Base-by-base conservation (phyloP, 2,329 filamentous ascomycete genomes). In the Exophiala sp. region DNA sequence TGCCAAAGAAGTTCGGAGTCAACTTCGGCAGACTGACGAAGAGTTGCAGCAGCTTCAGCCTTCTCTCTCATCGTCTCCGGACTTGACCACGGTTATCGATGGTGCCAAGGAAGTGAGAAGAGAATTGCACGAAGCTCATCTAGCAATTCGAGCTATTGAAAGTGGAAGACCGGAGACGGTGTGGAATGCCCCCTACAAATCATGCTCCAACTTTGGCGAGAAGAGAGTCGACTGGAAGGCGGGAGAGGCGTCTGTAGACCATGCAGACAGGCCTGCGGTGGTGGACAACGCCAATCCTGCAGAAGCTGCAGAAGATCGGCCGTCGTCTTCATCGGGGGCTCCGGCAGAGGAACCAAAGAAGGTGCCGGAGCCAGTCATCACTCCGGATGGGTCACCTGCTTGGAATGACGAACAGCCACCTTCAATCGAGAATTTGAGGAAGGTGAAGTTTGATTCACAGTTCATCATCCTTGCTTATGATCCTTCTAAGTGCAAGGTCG, bases 381-480 rank as follows among this genome's bases (percentile, higher is more conserved):
- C 52, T 6, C 45, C 51, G 7, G 22, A 48, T 13, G 51, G 47
- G 16, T 55, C 56, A 8, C 34, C 48, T 11, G 46, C 37, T 2
- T 56, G 53, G 56, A 56, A 58, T 14, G 50, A 58, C 46, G 56
- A 58, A 50, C 56, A 56, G 38, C 46, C 51, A 2, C 49, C 53
- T 5, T 37, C 56, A 1, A 51, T 53, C 23, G 51, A 52, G 37
- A 50, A 21, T 34, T 43, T 54, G 29, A 43, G 43, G 37, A 42
- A 19, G 16, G 24, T 14, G 24, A 30, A 41, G 3, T 49, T 48
- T 14, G 44, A 53, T 37, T 56, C 57, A 3, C 51, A 51, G 5
- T 59, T 50, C 23, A 46, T 59, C 21, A 34, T 56, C 16, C 48
- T 61, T 5, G 37, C 45, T 5, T 57, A 57, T 37, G 38, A 60